A percentile compares a stretch with the other conserved stretches of the same genome.
These are phyloP conservation scores for Borealophlyctis nickersoniae DNA, from an alignment of 192 early-diverging fungal genomes.

Conservation along the genomic window DNA sequence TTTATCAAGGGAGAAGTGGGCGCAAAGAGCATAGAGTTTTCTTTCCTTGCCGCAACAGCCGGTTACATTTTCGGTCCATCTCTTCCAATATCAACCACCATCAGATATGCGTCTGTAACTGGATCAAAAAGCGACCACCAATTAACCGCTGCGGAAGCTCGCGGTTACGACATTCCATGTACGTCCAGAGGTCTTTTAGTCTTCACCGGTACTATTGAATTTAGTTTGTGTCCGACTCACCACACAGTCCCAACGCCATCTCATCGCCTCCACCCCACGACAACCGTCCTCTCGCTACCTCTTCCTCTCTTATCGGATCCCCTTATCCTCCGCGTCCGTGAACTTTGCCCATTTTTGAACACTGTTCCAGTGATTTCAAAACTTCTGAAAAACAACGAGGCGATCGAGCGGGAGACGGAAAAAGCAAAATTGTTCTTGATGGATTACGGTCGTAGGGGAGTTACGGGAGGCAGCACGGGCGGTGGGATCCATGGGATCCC, in stretches of 20 bases:
- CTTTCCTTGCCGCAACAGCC: slow-evolving; percentile 3
- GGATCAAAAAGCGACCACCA: too few relatives aligned
- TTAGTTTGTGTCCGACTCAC: neutral
- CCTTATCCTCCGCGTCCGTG: slow-evolving; percentile 22
- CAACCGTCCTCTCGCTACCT: neutral
- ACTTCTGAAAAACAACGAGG: slow-evolving; percentile 10
- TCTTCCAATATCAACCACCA: neutral
- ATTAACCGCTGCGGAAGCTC: slow-evolving; percentile 2
- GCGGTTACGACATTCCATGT: slow-evolving; percentile 22
- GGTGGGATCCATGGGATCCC: too few relatives aligned
- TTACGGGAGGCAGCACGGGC: too few relatives aligned
- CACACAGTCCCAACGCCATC: slow-evolving; percentile 7
- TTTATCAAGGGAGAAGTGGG: slow-evolving; percentile 7
- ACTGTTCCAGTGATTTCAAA: neutral
- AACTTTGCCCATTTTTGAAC: slow-evolving; percentile 1
- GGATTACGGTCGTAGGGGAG: slow-evolving; percentile 4
- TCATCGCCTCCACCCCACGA: slow-evolving; percentile 1
- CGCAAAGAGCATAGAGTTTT: slow-evolving; percentile 6
- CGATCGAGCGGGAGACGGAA: slow-evolving; percentile 14
- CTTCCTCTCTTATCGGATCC: slow-evolving; percentile 23
- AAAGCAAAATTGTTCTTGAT: slow-evolving; percentile 22
- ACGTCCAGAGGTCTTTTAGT: neutral
- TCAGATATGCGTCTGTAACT: neutral
- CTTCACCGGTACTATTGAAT: neutral
- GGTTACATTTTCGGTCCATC: slow-evolving; percentile 7